Base-by-base conservation (phyloP, 768 basidiomycete species). In the Russula dissimulans region DNA sequence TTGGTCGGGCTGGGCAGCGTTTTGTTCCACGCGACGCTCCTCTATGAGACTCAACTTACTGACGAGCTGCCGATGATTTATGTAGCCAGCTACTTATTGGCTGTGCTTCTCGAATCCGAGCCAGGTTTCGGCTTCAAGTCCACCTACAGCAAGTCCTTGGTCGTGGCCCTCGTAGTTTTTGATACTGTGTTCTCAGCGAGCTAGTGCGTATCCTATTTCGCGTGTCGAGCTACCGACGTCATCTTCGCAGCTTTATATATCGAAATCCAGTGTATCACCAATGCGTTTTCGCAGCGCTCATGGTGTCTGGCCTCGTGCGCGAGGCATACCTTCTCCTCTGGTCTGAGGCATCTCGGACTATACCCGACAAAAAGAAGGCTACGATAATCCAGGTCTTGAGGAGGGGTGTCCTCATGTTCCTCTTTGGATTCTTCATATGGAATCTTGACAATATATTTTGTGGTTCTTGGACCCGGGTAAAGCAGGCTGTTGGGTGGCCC, bases 51-150 rank as follows among this genome's bases (percentile, higher is more conserved):
- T 10, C 89, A 92, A 67, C 79, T 89, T 55, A 84, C 86, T 39
- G 89, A 92, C 66, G 89, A 92, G 68, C 74, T 92, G 9, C 89
- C 88, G 2, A 91, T 91, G 89, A 80, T 89, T 57, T 89, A 85
- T 68, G 81, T 85, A 56, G 79, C 80, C 5, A 81, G 81, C 43
- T 81, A 83, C 71, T 77, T 80, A 64, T 70, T 81, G 18, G 85
- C 79, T 69, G 71, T 87, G 38, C 70, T 85, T 17, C 82, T 85
- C 68, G 85, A 88, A 66, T 76, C 76, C 34, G 66, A 71, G 54
- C 79, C 77, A 4, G 84, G 84, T 3, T 85, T 79, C 62, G 70
- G 67, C 42, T 53, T 80, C 36, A 61, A 68, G 46, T 70, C 72
- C 31, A 59, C 59, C 43, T 76, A 73, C 36, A 77, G 76, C 45